A percentile compares a stretch with the other conserved stretches of the same genome.
Conservation (phyloP, 176 grass and related monocot genomes). For the Raddia distichophylla region DNA sequence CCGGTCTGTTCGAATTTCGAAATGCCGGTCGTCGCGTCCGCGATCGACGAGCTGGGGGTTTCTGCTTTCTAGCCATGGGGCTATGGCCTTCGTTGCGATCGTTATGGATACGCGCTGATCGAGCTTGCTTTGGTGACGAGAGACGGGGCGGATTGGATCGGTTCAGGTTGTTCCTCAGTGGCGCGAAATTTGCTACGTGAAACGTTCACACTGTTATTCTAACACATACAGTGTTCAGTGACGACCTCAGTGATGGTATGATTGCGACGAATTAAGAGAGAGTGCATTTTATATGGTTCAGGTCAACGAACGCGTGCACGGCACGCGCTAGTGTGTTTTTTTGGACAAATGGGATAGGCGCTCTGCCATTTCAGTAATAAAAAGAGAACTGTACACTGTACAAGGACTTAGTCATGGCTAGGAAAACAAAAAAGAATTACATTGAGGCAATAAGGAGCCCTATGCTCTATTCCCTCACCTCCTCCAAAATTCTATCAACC, state of each 20-base stretch:
- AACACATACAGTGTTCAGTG: not conserved
- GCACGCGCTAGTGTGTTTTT: not conserved
- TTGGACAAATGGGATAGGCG: too few relatives aligned
- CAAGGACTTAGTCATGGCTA: too few relatives aligned
- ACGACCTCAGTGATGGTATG: not conserved
- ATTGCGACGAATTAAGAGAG: not conserved
- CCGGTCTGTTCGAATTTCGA: constrained; percentile 25
- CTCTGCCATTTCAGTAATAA: too few relatives aligned
- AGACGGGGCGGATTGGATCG: not conserved
- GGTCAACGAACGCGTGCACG: not conserved
- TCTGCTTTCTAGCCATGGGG: not conserved
- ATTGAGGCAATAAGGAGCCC: too few relatives aligned
- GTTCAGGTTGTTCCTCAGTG: not conserved
- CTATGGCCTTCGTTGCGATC: not conserved
- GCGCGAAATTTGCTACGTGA: not conserved
- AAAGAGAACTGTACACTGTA: too few relatives aligned
- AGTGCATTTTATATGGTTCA: not conserved
- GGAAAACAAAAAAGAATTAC: too few relatives aligned
- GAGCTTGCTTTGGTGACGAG: not conserved
- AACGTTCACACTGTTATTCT: not conserved
- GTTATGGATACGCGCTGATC: not conserved
- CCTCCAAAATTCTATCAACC: too few relatives aligned
- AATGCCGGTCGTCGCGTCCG: not conserved
- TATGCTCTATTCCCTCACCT: too few relatives aligned
- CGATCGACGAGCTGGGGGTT: not conserved